A percentile compares a stretch with the other conserved stretches of the same genome.
phyloP scores from a whole-genome alignment of 495 filamentous ascomycete genomes.

The Hypoxylon perforatum region DNA sequence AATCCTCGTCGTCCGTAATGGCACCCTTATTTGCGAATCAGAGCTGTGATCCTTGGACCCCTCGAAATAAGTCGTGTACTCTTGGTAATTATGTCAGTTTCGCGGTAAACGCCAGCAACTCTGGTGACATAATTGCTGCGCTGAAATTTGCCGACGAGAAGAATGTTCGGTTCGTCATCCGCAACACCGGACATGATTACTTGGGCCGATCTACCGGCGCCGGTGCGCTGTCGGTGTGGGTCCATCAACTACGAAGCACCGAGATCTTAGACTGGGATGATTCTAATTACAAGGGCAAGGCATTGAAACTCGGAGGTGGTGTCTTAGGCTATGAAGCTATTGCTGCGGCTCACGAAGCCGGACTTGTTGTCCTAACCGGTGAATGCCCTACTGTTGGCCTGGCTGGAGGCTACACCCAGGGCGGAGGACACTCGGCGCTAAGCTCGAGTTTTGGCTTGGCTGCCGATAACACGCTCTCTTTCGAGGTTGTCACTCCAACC shows the following conservation, averaged over 20 bases:
- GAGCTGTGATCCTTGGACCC: slow-evolving; percentile 63
- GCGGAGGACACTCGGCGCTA: slow-evolving; percentile 60
- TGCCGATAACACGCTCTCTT: slow-evolving; percentile 59
- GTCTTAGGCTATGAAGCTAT: slow-evolving; percentile 61
- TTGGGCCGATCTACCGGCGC: slow-evolving; percentile 64
- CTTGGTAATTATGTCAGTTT: slow-evolving; percentile 70
- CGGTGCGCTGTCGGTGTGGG: slow-evolving; percentile 64
- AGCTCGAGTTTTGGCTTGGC: slow-evolving; percentile 57
- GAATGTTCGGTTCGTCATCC: slow-evolving; percentile 61
- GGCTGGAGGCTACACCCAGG: slow-evolving; percentile 57
- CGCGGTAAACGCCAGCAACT: slow-evolving; percentile 57
- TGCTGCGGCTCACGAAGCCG: slow-evolving; percentile 50
- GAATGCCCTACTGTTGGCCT: slow-evolving; percentile 44
- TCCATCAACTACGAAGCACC: slow-evolving; percentile 61
- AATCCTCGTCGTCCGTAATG: slow-evolving; percentile 56
- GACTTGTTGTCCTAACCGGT: slow-evolving; percentile 54
- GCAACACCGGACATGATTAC: slow-evolving; percentile 71
- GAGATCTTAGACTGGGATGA: slow-evolving; percentile 55
- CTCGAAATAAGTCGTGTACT: slow-evolving; percentile 55
- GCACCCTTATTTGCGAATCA: slow-evolving; percentile 55
- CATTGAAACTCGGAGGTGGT: slow-evolving; percentile 59
- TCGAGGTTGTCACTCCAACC: slow-evolving; percentile 61
- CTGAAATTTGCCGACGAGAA: slow-evolving; percentile 59
- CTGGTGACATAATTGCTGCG: slow-evolving; percentile 55
- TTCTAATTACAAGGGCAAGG: slow-evolving; percentile 55